These are phyloP conservation scores for Orbilia brochopaga DNA, from an alignment of 2,329 filamentous ascomycete species.

Conservation along the genomic window DNA sequence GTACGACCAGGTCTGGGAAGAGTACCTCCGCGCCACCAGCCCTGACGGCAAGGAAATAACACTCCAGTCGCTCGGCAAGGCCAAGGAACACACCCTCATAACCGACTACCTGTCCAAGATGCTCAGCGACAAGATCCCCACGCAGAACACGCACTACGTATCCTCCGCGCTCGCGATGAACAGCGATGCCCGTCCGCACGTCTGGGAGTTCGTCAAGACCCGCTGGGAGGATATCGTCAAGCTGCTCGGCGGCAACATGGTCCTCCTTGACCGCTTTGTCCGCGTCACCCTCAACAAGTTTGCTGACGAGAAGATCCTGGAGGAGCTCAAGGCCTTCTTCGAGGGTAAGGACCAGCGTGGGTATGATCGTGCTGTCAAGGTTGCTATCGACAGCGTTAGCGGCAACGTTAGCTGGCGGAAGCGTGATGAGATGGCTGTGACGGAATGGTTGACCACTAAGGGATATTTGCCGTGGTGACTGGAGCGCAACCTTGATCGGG, in stretches of 20 bases:
- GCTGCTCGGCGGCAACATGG: slow-evolving; percentile 78
- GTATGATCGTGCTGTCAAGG: slow-evolving; percentile 83
- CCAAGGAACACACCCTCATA: slow-evolving; percentile 72
- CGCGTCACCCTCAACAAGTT: slow-evolving; percentile 79
- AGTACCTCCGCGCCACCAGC: slow-evolving; percentile 80
- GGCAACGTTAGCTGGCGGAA: slow-evolving; percentile 81
- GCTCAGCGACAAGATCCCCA: slow-evolving; percentile 81
- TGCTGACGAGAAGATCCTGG: slow-evolving; percentile 70
- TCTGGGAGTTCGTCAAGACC: slow-evolving; percentile 85
- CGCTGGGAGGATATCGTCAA: slow-evolving; percentile 78
- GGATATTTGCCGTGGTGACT: slow-evolving; percentile 60
- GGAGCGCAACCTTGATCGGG: neutral
- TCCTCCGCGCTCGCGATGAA: slow-evolving; percentile 76
- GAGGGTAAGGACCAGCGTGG: slow-evolving; percentile 80
- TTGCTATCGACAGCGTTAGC: slow-evolving; percentile 83
- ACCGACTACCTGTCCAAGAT: slow-evolving; percentile 72
- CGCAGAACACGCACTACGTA: slow-evolving; percentile 85
- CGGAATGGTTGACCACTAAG: slow-evolving; percentile 76
- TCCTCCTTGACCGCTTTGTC: slow-evolving; percentile 82
- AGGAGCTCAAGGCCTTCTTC: slow-evolving; percentile 86
- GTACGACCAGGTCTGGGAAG: slow-evolving; percentile 77
- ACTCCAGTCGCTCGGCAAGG: slow-evolving; percentile 75
- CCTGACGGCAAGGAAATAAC: slow-evolving; percentile 91
- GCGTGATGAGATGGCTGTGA: slow-evolving; percentile 73
- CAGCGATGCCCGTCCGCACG: slow-evolving; percentile 70